A percentile compares a stretch with the other conserved stretches of the same genome.
phyloP scores from a whole-genome alignment of 805 yeast genomes.

The Yamadazyma scolyti region DNA sequence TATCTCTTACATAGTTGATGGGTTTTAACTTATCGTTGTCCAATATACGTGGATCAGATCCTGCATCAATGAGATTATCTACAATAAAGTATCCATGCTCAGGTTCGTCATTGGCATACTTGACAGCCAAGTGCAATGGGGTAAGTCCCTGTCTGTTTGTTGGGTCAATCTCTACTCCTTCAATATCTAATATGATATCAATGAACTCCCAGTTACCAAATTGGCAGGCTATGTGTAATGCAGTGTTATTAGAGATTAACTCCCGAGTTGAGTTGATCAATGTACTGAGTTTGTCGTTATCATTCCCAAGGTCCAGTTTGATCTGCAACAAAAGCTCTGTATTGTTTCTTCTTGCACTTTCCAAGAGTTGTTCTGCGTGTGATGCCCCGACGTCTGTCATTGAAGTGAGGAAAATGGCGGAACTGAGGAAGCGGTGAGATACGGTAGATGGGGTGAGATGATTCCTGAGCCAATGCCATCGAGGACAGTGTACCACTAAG shows the following conservation, averaged over 20 bases:
- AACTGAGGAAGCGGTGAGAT: too few relatives aligned
- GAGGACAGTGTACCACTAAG: too few relatives aligned
- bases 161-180: slow-evolving; percentile 90
- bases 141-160: slow-evolving; percentile 75
- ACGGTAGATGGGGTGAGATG: too few relatives aligned
- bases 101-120: slow-evolving; percentile 72
- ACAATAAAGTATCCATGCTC: slow-evolving; percentile 78
- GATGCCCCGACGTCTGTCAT: slow-evolving; percentile 52
- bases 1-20: slow-evolving; percentile 59
- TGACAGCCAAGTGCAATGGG: slow-evolving; percentile 84
- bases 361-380: slow-evolving; percentile 70
- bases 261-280: slow-evolving; percentile 61
- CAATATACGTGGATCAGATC: slow-evolving; percentile 65
- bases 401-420: too few relatives aligned
- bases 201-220: slow-evolving; percentile 84
- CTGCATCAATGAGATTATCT: slow-evolving; percentile 85
- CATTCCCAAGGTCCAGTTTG: slow-evolving; percentile 39
- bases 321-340: slow-evolving; percentile 65
- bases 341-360: slow-evolving; percentile 86
- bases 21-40: slow-evolving; percentile 64
- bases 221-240: slow-evolving; percentile 77
- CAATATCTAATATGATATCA: slow-evolving; percentile 78
- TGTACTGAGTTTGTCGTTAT: slow-evolving; percentile 34
- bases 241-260: slow-evolving; percentile 76
- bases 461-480: too few relatives aligned